These are phyloP conservation scores for Biscogniauxia sp. DNA, from an alignment of 2,329 filamentous ascomycete genomes.

Conservation along the genomic window DNA sequence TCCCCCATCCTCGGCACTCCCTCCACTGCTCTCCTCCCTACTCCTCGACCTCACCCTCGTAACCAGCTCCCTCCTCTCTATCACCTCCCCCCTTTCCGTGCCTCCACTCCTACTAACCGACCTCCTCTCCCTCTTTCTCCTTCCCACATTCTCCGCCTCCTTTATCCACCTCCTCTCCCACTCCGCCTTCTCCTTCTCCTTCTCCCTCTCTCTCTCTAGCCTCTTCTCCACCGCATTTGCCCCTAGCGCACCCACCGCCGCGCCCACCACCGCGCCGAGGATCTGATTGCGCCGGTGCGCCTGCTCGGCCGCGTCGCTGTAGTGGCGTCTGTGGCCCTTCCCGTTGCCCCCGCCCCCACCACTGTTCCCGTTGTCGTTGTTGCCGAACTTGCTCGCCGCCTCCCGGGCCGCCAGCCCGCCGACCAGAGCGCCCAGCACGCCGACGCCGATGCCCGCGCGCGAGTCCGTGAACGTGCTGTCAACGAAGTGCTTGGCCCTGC, in stretches of 20 bases:
- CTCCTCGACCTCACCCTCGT: slow-evolving; percentile 6
- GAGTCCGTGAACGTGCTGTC: slow-evolving; percentile 49
- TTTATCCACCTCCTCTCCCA: slow-evolving; percentile 25
- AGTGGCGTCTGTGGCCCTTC: slow-evolving; percentile 1
- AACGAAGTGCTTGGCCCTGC: slow-evolving; percentile 41
- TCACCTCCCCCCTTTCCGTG: slow-evolving; percentile 21
- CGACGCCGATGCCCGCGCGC: slow-evolving; percentile 47
- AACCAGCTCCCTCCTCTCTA: slow-evolving; percentile 17
- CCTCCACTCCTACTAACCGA: slow-evolving; percentile 8
- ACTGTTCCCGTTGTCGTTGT: slow-evolving; percentile 4
- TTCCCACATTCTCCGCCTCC: slow-evolving; percentile 22
- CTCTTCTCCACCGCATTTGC: slow-evolving; percentile 41
- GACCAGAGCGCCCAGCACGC: slow-evolving; percentile 52
- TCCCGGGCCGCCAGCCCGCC: slow-evolving; percentile 53
- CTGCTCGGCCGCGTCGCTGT: slow-evolving; percentile 23
- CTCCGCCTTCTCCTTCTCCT: slow-evolving; percentile 24
- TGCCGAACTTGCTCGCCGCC: slow-evolving; percentile 41
- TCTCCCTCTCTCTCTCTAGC: slow-evolving; percentile 29
- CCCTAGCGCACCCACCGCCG: slow-evolving; percentile 53
- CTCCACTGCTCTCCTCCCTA: slow-evolving; percentile 10
- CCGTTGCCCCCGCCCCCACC: background rate
- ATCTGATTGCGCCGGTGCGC: slow-evolving; percentile 34
- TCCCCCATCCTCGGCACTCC: slow-evolving; percentile 1
- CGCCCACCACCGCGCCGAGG: slow-evolving; percentile 52
- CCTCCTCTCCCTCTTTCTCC: slow-evolving; percentile 17